Base-by-base conservation (phyloP, 306 rosid genomes). In the Lathyrus aphaca region DNA sequence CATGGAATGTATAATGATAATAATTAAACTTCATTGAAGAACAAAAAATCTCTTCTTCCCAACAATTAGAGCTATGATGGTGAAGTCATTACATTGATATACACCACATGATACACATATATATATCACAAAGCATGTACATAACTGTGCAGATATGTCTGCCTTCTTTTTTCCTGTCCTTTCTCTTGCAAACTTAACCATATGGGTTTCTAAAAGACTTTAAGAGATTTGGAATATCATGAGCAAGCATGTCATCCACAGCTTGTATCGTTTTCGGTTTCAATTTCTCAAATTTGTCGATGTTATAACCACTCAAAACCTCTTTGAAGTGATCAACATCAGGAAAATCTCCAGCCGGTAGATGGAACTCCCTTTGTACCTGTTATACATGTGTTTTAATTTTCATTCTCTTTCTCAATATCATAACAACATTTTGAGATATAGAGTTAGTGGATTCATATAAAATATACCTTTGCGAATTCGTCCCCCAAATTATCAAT, bases 341-440 rank as follows among this genome's bases (percentile, higher is more conserved):
- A 13, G 99, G 99, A 66, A 94, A 94, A 69, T 94, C 99, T 21
- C 99, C 99, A 0, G 95, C 75, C 3, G 99, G 99, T 57, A 94
- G 77, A 82, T 89, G 99, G 63, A 72, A 80, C 80, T 91, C 96
- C 69, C 72, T 84, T 83, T 94, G 99, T 38, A 94, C 92, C 99
- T 94, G 76, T 65, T 73, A 61, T 6, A 40, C 21, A 37, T 12
- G 18, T 35, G 25, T 32, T 73, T 68, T 23, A 29, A 21, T 38
- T 50, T 49, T 68, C 30, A 49, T 37, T 32, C 27, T 49, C 11
- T 49, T n/a, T 46, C 15, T 46, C 15, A 19, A 61, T 35, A 71
- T 19, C 18, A 44, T 69, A 64, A 0, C 1, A 0, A 48, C 14
- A 35, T 14, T 59, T 42, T 40, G 19, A 40, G 1, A 43, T 27